These are phyloP conservation scores for Myxozyma lipomycoides DNA, from an alignment of 805 yeast species.

Conservation along the genomic window DNA sequence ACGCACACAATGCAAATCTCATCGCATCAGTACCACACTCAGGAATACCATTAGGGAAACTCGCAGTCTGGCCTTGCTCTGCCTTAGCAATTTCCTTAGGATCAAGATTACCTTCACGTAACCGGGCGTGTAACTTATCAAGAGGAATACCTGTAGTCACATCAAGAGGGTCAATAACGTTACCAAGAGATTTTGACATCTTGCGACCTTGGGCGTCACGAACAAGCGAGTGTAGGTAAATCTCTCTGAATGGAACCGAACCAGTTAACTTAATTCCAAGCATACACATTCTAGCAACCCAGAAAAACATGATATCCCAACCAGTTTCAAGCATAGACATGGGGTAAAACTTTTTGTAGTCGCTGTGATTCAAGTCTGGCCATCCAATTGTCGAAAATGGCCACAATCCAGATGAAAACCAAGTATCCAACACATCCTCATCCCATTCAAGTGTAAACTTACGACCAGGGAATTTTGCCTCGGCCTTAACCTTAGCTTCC, in stretches of 20 bases:
- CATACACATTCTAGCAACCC: conserved; percentile 97
- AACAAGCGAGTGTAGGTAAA: conserved; percentile 95
- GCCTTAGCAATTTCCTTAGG: conserved; percentile 86
- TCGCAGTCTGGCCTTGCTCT: conserved; percentile 75
- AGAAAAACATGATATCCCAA: conserved; percentile 98
- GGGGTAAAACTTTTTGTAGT: conserved; percentile 76
- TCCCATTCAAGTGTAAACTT: conserved; percentile 83
- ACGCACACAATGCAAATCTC: conserved; percentile 96
- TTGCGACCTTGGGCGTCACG: conserved; percentile 99
- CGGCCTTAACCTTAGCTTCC: conserved; percentile 84
- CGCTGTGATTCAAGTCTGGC: conserved; percentile 68
- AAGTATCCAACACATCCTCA: conserved; percentile 96
- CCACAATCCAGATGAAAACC: conserved; percentile 99
- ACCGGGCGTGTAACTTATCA: conserved; percentile 71
- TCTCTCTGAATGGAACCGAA: conserved; percentile 87
- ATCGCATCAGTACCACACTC: conserved; percentile 99
- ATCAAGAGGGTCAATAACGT: conserved; percentile 92
- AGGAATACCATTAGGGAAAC: conserved; percentile 96
- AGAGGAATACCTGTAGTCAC: conserved; percentile 85
- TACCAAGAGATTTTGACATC: conserved; percentile 97
- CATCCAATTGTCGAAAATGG: conserved; percentile 95
- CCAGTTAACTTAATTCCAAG: conserved; percentile 89
- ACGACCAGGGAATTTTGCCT: conserved; percentile 61
- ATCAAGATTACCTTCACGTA: conserved; percentile 78
- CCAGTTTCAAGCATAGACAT: conserved; percentile 96